A percentile compares a stretch with the other conserved stretches of the same genome.
Conservation (phyloP, 305 asterid genomes). For the Withania somnifera region DNA sequence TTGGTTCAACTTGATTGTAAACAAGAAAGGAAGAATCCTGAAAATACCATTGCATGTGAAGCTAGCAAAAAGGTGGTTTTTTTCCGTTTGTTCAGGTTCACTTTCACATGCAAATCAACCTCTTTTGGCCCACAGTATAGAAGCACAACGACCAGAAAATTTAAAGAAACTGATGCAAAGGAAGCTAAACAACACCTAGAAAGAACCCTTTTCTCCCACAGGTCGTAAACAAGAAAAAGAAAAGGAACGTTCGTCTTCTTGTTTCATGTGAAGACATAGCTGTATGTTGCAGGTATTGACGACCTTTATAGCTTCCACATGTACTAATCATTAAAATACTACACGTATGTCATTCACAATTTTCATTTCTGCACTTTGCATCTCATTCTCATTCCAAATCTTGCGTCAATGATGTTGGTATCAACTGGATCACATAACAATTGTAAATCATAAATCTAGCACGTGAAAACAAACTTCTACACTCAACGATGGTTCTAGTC, state of each 20-base stretch:
- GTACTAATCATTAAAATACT: not conserved
- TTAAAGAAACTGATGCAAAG: not conserved
- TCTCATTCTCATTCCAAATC: not conserved
- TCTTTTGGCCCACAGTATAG: not conserved
- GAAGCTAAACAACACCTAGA: not conserved
- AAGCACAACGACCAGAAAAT: not conserved
- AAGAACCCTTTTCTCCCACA: not conserved
- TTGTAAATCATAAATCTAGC: not conserved
- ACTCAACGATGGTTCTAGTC: not conserved
- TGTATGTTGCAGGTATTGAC: constrained; percentile 1
- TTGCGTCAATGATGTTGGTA: not conserved
- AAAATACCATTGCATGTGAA: constrained; percentile 4
- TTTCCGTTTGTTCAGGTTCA: not conserved
- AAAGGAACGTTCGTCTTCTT: not conserved
- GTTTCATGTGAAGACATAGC: constrained; percentile 7
- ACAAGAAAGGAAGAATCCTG: not conserved
- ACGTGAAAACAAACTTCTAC: not conserved
- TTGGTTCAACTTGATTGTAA: not conserved
- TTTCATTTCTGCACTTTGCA: not conserved
- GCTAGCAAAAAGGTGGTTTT: not conserved
- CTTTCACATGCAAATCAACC: not conserved
- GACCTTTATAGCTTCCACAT: not conserved
- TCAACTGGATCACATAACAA: not conserved
- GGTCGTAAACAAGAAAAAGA: not conserved
- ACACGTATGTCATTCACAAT: not conserved